Evolutionary conservation across 768 basidiomycete species (phyloP).

Genomic region (Psilocybe subaeruginosa): DNA sequence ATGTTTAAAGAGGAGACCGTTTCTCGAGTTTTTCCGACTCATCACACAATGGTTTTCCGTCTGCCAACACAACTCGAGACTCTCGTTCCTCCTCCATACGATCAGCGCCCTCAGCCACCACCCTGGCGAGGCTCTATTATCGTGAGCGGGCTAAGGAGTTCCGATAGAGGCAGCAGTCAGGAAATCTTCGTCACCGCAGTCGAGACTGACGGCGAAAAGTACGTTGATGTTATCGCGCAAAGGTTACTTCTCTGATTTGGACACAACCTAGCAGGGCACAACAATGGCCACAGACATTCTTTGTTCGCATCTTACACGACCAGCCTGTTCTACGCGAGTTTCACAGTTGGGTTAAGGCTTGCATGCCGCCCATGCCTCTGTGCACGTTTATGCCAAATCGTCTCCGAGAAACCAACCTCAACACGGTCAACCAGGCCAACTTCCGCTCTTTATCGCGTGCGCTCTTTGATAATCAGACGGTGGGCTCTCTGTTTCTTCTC

Average conservation of each 20-base stretch:
- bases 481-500: slow-evolving; percentile 21
- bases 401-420: slow-evolving; percentile 48
- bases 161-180: slow-evolving; percentile 51
- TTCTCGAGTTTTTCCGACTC: slow-evolving; percentile 31
- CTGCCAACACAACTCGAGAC: slow-evolving; percentile 63
- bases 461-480: slow-evolving; percentile 55
- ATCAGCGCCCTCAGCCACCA: slow-evolving; percentile 42
- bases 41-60: slow-evolving; percentile 58
- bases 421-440: slow-evolving; percentile 52
- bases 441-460: slow-evolving; percentile 59
- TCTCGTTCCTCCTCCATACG: slow-evolving; percentile 56
- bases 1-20: slow-evolving; percentile 42
- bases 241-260: slow-evolving; percentile 30
- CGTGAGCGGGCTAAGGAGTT: slow-evolving; percentile 50
- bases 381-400: slow-evolving; percentile 70
- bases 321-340: slow-evolving; percentile 48
- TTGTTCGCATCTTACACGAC: slow-evolving; percentile 44
- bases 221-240: slow-evolving; percentile 30
- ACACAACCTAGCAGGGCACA: slow-evolving; percentile 47
- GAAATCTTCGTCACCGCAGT: slow-evolving; percentile 64
- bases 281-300: slow-evolving; percentile 57
- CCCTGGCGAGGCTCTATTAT: slow-evolving; percentile 65
- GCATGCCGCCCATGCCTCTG: slow-evolving; percentile 47
- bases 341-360: slow-evolving; percentile 52
- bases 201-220: slow-evolving; percentile 76